Base-by-base conservation (phyloP, 768 basidiomycete genomes). In the Termitomyces sp. region DNA sequence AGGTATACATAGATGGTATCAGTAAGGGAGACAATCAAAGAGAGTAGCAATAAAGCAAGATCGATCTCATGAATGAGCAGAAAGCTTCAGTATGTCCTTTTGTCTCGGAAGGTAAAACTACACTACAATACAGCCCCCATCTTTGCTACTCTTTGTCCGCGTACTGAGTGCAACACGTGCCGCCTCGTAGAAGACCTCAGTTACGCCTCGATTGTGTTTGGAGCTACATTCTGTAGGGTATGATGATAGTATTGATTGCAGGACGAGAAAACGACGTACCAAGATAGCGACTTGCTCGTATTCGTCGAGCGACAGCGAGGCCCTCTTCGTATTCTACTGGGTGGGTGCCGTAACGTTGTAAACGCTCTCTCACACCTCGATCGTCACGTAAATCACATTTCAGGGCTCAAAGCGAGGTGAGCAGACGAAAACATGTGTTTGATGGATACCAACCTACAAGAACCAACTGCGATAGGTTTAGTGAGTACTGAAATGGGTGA, bases 321-420 rank as follows among this genome's bases (percentile, higher is more conserved):
- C 95, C 96, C 65, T 97, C 90, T 63, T 98, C 95, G 63, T 98
- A 98, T 65, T 92, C 85, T 28, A 97, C 86, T 5, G 91, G 81
- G 60, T 86, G 86, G 62, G 77, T 73, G 12, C 85, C 83, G 63
- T 85, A 84, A 54, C 87, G 81, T 42, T 83, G 82, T 51, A 98
- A 77, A 54, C 87, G 83, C 49, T 92, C 90, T 67, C 79, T 80
- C 22, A 87, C 81, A 7, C 79, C 74, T 13, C 76, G 77, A 67
- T 98, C 96, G 56, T 97, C 94, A 51, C 96, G 80, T 42, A 98
- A 81, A 73, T 98, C 96, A 64, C 96, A 98, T 76, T 98, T 98
- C 39, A 97, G 80, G 10, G 96, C 96, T 93, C 55, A 22, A 48
- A 49, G 26, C n/a, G 28, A 59, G 57, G 34, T 31, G 37, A 49